Conservation (phyloP, 2,329 filamentous ascomycete species). For the Alternaria sp. region DNA sequence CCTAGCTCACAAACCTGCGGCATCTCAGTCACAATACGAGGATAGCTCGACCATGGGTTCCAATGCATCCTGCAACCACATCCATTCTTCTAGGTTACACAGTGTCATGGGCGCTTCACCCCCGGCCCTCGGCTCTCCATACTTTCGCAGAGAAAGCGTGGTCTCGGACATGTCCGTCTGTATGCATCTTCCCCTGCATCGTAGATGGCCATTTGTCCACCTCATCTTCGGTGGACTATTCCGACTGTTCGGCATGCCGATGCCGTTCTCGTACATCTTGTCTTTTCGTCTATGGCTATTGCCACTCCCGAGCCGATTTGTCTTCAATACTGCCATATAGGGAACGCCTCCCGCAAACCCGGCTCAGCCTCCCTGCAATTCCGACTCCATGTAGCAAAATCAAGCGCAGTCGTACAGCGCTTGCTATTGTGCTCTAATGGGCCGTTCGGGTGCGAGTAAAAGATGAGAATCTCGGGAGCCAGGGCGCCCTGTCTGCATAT, state of each 20-base stretch:
- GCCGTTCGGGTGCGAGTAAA: neutral
- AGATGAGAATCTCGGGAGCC: conserved; percentile 9
- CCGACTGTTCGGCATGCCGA: conserved; percentile 2
- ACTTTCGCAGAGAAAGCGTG: neutral
- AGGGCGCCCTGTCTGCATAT: conserved; percentile 8
- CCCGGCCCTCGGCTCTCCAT: conserved; percentile 10
- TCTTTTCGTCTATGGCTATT: neutral
- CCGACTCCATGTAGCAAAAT: neutral
- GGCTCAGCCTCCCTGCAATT: neutral
- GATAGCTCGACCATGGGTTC: neutral
- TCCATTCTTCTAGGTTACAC: conserved; percentile 12
- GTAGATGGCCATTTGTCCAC: neutral
- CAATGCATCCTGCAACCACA: conserved; percentile 10
- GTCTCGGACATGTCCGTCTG: conserved; percentile 5
- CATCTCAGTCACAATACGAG: conserved; percentile 15
- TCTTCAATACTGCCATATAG: neutral
- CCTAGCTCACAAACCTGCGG: conserved; percentile 16
- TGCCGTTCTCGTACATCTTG: neutral
- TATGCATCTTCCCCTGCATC: conserved; percentile 6
- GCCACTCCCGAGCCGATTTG: neutral
- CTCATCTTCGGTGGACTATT: neutral
- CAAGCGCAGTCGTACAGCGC: conserved; percentile 4
- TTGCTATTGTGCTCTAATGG: conserved; percentile 2
- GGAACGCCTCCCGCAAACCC: neutral
- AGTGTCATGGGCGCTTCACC: neutral